These are phyloP conservation scores for Ophiostoma fasciatum DNA, from an alignment of 2,329 filamentous ascomycete genomes.

Conservation along the genomic window DNA sequence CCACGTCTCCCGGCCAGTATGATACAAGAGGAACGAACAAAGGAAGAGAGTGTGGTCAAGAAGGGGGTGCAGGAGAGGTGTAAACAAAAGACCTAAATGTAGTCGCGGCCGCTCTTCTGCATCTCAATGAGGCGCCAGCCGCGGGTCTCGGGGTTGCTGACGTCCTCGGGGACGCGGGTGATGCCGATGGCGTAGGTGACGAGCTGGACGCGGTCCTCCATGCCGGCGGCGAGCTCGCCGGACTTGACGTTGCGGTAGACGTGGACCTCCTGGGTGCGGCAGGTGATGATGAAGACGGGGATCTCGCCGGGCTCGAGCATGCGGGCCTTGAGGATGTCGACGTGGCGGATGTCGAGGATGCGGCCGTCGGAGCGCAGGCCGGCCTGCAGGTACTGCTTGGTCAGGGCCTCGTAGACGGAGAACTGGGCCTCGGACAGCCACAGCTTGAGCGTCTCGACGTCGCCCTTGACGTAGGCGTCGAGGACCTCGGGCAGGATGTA, in stretches of 20 bases:
- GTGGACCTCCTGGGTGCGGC: constrained; percentile 92
- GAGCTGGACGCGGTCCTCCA: constrained; percentile 97
- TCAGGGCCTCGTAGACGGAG: constrained; percentile 90
- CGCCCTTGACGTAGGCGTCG: constrained; percentile 95
- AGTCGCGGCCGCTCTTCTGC: constrained; percentile 95
- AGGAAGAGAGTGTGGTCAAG: too few relatives aligned
- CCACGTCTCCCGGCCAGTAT: too few relatives aligned
- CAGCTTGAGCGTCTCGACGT: constrained; percentile 75
- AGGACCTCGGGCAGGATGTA: constrained; percentile 96
- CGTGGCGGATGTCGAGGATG: constrained; percentile 87
- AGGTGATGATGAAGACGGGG: constrained; percentile 94
- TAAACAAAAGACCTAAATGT: constrained; percentile 28
- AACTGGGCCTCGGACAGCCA: constrained; percentile 96
- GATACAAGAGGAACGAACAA: too few relatives aligned
- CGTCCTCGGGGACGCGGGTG: constrained; percentile 84
- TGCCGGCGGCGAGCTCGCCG: constrained; percentile 78
- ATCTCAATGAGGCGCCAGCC: constrained; percentile 97
- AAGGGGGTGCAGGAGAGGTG: too few relatives aligned
- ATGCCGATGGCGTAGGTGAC: constrained; percentile 97
- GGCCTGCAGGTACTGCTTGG: constrained; percentile 86
- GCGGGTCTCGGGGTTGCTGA: constrained; percentile 90
- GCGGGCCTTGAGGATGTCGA: constrained; percentile 71
- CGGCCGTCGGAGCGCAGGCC: constrained; percentile 90
- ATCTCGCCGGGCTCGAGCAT: constrained; percentile 77
- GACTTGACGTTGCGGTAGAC: constrained; percentile 90